A percentile compares a stretch with the other conserved stretches of the same genome.
Evolutionary conservation across 371 early-diverging fungal genomes (phyloP).

Genomic region (Mortierella sp.): DNA sequence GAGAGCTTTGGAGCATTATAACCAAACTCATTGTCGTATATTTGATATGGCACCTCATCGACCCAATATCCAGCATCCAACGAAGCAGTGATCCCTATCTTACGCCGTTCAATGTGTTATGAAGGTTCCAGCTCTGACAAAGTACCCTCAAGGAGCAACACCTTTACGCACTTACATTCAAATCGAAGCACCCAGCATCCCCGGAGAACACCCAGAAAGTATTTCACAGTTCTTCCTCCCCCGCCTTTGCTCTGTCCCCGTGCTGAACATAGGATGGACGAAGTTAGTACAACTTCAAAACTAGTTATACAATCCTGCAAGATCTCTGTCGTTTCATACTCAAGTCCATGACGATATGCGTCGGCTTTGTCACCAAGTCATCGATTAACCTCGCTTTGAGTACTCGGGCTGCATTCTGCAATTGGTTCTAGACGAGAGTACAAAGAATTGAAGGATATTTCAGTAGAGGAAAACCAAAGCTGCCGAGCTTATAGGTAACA

Average conservation of each 20-base stretch:
- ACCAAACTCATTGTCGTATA: slow-evolving; percentile 41
- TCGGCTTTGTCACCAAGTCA: slow-evolving; percentile 16
- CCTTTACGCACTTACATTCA: slow-evolving; percentile 26
- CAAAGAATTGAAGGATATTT: neutral
- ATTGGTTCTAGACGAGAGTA: slow-evolving; percentile 7
- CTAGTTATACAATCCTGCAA: neutral
- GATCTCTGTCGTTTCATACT: too few relatives aligned
- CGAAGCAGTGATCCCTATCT: slow-evolving; percentile 36
- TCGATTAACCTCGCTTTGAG: slow-evolving; percentile 22
- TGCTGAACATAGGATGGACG: slow-evolving; percentile 1
- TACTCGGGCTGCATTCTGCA: slow-evolving; percentile 20
- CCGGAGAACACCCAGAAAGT: slow-evolving; percentile 36
- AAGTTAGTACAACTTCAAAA: neutral
- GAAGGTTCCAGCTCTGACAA: neutral
- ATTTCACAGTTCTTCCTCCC: slow-evolving; percentile 40
- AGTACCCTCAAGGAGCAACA: neutral
- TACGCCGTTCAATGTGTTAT: neutral
- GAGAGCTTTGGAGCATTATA: slow-evolving; percentile 31
- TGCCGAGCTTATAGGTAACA: too few relatives aligned
- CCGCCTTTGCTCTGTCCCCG: slow-evolving; percentile 22
- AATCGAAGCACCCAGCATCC: slow-evolving; percentile 39
- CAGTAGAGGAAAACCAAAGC: too few relatives aligned
- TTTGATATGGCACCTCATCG: slow-evolving; percentile 24
- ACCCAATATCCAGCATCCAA: slow-evolving; percentile 49
- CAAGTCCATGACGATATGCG: slow-evolving; percentile 47